phyloP scores from a whole-genome alignment of 2,329 filamentous ascomycete genomes.

The Trichoderma sp. region DNA sequence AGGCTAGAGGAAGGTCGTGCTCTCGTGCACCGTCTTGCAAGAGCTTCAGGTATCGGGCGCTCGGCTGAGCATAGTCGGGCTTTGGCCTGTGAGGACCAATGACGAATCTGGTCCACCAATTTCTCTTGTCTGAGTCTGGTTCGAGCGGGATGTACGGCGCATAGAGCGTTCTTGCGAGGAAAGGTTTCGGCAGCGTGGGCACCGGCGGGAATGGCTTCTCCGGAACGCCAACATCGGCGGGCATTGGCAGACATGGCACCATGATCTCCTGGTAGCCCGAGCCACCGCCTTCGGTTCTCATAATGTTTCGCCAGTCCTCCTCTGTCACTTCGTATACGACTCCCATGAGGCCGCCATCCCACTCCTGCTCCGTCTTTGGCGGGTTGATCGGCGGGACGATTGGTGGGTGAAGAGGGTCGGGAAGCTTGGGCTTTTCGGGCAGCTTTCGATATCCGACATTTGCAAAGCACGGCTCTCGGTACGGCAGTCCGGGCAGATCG shows the following conservation, averaged over 20 bases:
- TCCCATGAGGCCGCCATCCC: slow-evolving; percentile 82
- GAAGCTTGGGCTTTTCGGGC: slow-evolving; percentile 38
- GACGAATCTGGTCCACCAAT: slow-evolving; percentile 48
- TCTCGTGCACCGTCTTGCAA: slow-evolving; percentile 76
- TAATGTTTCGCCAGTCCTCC: slow-evolving; percentile 78
- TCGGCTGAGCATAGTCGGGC: slow-evolving; percentile 75
- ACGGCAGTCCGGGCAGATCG: slow-evolving; percentile 80
- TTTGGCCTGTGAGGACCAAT: slow-evolving; percentile 54
- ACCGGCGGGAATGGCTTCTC: slow-evolving; percentile 55
- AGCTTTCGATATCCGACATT: slow-evolving; percentile 66
- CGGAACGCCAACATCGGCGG: slow-evolving; percentile 58
- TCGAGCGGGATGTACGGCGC: slow-evolving; percentile 53
- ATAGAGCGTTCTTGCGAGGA: slow-evolving; percentile 83
- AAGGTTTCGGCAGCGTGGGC: slow-evolving; percentile 56
- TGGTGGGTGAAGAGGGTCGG: slow-evolving; percentile 32
- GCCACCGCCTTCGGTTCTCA: slow-evolving; percentile 87
- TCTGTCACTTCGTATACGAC: slow-evolving; percentile 93
- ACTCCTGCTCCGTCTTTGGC: slow-evolving; percentile 37
- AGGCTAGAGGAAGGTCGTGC: slow-evolving; percentile 74
- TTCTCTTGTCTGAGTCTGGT: slow-evolving; percentile 34
- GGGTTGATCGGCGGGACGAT: slow-evolving; percentile 29
- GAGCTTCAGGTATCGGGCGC: slow-evolving; percentile 76
- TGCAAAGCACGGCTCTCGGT: slow-evolving; percentile 87
- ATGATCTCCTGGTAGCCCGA: slow-evolving; percentile 79
- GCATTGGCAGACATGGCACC: slow-evolving; percentile 72